Conservation (phyloP, 345 rosid species). For the Pistacia atlantica region DNA sequence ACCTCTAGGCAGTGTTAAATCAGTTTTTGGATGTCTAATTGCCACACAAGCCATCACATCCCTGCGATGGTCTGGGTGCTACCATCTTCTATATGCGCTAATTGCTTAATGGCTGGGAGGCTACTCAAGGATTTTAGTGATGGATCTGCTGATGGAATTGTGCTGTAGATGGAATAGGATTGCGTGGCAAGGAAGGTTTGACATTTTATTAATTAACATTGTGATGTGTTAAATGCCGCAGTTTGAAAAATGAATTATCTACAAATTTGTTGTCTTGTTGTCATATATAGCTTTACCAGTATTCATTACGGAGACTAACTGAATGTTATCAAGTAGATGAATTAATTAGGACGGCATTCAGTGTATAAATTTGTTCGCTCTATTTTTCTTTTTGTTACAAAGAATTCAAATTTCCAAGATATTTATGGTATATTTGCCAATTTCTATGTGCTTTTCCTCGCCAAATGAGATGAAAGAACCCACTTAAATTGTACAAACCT, state of each 20-base stretch:
- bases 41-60: constrained; percentile 12
- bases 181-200: constrained; percentile 14
- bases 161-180: constrained; percentile 1
- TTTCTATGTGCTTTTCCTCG: background rate
- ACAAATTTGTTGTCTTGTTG: background rate
- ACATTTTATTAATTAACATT: constrained; percentile 8
- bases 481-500: too few relatives aligned
- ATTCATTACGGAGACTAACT: background rate
- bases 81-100: background rate
- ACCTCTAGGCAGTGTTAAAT: constrained; percentile 14
- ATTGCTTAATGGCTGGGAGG: background rate
- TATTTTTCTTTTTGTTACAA: background rate
- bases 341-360: constrained; percentile 17
- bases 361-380: constrained; percentile 1
- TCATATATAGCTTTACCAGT: background rate
- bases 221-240: constrained; percentile 7
- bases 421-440: background rate
- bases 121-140: background rate
- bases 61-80: background rate
- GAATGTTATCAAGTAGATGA: constrained; percentile 11
- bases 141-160: background rate
- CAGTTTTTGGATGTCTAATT: constrained; percentile 25
- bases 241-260: constrained; percentile 11
- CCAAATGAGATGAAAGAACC: too few relatives aligned
- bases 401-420: constrained; percentile 15